Evolutionary conservation across 2,329 filamentous ascomycete species (phyloP).

Genomic region (Penicillium digitatum): DNA sequence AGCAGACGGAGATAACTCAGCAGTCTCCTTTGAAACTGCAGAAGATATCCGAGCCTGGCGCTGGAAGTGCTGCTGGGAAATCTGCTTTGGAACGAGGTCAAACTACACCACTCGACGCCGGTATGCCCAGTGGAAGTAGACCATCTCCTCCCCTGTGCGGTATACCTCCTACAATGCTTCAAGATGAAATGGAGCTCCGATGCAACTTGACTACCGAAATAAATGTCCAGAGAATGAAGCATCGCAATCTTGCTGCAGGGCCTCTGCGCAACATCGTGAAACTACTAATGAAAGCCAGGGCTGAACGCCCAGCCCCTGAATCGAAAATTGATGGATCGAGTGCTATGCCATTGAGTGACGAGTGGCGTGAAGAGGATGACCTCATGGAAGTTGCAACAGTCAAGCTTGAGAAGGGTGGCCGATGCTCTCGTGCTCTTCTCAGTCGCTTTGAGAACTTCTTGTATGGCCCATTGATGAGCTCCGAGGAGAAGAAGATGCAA

Average conservation of each 20-base stretch:
- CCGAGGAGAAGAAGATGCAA: not conserved
- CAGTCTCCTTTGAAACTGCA: not conserved
- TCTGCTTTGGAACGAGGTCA: not conserved
- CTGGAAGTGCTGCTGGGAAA: not conserved
- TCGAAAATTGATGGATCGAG: not conserved
- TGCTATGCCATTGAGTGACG: not conserved
- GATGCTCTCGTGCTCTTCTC: not conserved
- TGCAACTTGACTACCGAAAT: constrained; percentile 4
- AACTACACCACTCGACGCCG: not conserved
- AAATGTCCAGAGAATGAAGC: not conserved
- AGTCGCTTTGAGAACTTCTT: constrained; percentile 2
- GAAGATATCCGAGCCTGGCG: not conserved
- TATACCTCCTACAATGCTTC: not conserved
- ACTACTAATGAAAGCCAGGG: not conserved
- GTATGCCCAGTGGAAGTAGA: not conserved
- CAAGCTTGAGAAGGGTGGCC: not conserved
- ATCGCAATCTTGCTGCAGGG: not conserved
- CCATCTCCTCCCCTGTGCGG: not conserved
- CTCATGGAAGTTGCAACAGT: not conserved
- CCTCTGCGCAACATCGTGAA: not conserved
- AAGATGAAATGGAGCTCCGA: not conserved
- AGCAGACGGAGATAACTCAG: not conserved
- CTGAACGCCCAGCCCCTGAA: not conserved
- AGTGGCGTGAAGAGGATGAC: constrained; percentile 1
- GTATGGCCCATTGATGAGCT: constrained; percentile 3